Evolutionary conservation across 2,329 filamentous ascomycete species (phyloP).

Genomic region (Neofusicoccum sp.): DNA sequence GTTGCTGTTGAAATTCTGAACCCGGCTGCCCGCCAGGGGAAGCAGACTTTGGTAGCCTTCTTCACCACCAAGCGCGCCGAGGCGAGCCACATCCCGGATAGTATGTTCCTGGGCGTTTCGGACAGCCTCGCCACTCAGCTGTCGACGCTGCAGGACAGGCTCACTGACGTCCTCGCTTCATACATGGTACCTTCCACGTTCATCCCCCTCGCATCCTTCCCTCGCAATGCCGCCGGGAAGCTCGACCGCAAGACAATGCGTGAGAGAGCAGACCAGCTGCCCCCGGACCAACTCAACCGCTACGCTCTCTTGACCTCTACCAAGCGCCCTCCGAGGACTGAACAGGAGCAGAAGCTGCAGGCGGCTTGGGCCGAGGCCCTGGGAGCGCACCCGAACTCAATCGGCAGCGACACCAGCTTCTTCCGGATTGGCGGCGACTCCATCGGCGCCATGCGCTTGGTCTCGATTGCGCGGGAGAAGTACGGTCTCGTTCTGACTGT

Average conservation of each 20-base stretch:
- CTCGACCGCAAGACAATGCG: constrained; percentile 29
- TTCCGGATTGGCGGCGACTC: constrained; percentile 43
- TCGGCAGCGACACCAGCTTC: constrained; percentile 40
- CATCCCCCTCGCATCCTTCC: constrained; percentile 26
- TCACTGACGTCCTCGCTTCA: background rate
- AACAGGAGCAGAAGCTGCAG: constrained; percentile 37
- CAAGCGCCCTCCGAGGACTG: constrained; percentile 47
- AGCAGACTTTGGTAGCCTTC: constrained; percentile 42
- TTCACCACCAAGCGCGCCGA: constrained; percentile 35
- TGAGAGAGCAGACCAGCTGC: background rate
- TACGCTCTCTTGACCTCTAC: constrained; percentile 22
- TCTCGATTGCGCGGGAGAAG: constrained; percentile 1
- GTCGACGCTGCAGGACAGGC: background rate
- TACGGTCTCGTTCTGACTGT: constrained; percentile 21
- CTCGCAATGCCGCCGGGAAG: constrained; percentile 37
- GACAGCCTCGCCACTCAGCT: background rate
- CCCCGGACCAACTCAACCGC: constrained; percentile 38
- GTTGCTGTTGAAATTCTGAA: constrained; percentile 35
- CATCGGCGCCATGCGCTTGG: background rate
- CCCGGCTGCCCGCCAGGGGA: background rate
- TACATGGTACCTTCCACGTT: background rate
- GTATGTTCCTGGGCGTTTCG: background rate
- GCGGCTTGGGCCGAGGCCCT: constrained; percentile 22
- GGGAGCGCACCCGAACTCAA: constrained; percentile 5
- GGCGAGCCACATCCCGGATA: constrained; percentile 23